These are phyloP conservation scores for Chaetomiaceae sp. DNA, from an alignment of 2,329 filamentous ascomycete species.

Conservation along the genomic window DNA sequence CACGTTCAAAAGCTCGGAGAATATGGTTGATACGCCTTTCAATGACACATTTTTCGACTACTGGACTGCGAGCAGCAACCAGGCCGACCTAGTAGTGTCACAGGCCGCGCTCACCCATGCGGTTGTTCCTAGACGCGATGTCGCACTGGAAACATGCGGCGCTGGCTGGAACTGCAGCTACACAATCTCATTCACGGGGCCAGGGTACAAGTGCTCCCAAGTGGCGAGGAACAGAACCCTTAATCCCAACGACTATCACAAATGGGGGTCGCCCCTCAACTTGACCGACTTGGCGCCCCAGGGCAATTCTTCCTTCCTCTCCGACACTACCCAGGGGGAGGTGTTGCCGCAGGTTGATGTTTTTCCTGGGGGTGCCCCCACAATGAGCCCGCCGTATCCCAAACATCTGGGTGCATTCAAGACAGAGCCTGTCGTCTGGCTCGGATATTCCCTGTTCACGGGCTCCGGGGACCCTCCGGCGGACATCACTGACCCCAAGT, in stretches of 20 bases:
- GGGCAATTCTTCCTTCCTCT: constrained; percentile 32
- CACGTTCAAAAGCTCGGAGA: constrained; percentile 14
- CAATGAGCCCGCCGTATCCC: constrained; percentile 24
- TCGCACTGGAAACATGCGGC: constrained; percentile 32
- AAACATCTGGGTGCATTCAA: constrained; percentile 32
- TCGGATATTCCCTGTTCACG: constrained; percentile 29
- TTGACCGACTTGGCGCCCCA: constrained; percentile 29
- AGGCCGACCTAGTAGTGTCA: constrained; percentile 14
- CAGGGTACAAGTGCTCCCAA: constrained; percentile 36
- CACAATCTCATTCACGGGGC: constrained; percentile 31
- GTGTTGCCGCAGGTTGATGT: constrained; percentile 30
- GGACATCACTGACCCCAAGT: constrained; percentile 23
- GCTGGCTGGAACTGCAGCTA: constrained; percentile 37
- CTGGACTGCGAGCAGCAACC: constrained; percentile 22
- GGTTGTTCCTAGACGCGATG: constrained; percentile 25
- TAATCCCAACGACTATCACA: constrained; percentile 18
- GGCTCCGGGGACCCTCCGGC: constrained; percentile 20
- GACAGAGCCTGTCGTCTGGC: constrained; percentile 36
- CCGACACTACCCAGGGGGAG: constrained; percentile 29
- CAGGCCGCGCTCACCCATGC: constrained; percentile 21
- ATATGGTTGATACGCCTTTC: constrained; percentile 2
- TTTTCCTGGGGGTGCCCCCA: constrained; percentile 28
- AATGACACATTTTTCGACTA: constrained; percentile 28
- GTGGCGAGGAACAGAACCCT: constrained; percentile 28
- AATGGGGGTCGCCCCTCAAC: constrained; percentile 28